These are phyloP conservation scores for Penicillium silybi DNA, from an alignment of 495 filamentous ascomycete species.

Conservation along the genomic window DNA sequence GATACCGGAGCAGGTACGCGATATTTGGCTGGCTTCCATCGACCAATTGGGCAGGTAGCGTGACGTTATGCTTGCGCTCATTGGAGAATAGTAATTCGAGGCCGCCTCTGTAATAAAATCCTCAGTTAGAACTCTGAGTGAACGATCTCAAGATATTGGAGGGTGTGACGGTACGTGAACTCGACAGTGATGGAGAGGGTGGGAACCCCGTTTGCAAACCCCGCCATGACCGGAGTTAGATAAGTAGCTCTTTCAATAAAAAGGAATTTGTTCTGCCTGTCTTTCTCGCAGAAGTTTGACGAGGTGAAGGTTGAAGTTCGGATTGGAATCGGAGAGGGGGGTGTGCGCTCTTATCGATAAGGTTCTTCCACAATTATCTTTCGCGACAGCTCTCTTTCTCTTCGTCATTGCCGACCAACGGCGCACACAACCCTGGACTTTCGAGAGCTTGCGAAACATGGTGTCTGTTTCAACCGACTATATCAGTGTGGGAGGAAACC, in stretches of 20 bases:
- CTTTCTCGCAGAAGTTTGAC: not conserved
- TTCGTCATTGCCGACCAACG: constrained; percentile 8
- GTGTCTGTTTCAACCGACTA: constrained; percentile 52
- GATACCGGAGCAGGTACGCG: constrained; percentile 69
- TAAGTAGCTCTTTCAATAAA: not conserved
- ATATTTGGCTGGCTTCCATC: constrained; percentile 61
- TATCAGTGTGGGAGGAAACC: constrained; percentile 82
- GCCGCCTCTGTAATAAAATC: constrained; percentile 61
- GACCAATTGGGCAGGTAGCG: constrained; percentile 59
- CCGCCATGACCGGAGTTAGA: constrained; percentile 3
- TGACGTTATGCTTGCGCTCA: constrained; percentile 63
- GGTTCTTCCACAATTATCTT: constrained; percentile 23
- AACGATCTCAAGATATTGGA: not conserved
- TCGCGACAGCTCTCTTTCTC: constrained; percentile 23
- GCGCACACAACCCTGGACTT: not conserved
- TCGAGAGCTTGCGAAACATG: constrained; percentile 26
- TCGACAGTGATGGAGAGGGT: constrained; percentile 60
- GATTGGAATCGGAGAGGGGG: constrained; percentile 13
- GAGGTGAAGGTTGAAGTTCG: constrained; percentile 1
- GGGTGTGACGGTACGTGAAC: constrained; percentile 56
- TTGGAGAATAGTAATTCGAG: constrained; percentile 94
- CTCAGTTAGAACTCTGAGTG: constrained; percentile 10
- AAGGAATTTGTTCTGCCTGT: not conserved
- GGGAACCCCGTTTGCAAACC: constrained; percentile 4
- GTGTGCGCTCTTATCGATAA: constrained; percentile 45